Conservation (phyloP, 1,284 basidiomycete species). For the Clitocybe nebularis region DNA sequence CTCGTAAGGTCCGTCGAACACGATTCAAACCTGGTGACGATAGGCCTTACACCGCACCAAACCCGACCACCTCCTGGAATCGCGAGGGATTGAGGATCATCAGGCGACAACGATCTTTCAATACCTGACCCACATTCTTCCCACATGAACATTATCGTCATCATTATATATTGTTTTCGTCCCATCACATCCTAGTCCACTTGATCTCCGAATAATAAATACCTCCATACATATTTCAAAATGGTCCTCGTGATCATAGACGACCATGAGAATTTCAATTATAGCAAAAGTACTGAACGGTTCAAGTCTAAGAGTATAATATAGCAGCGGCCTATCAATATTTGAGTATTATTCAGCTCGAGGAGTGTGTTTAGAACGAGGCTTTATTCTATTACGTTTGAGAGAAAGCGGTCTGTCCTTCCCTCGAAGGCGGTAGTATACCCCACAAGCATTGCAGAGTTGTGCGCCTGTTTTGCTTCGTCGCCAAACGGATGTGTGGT, state of each 20-base stretch:
- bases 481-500: slow-evolving; percentile 45
- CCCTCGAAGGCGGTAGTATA: slow-evolving; percentile 40
- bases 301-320: not conserved
- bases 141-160: no score
- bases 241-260: not conserved
- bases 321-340: no score
- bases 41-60: not conserved
- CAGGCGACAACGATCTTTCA: slow-evolving; percentile 1
- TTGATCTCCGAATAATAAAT: slow-evolving; percentile 1
- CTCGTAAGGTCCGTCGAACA: not conserved
- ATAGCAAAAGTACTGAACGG: not conserved
- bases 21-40: not conserved
- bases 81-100: not conserved
- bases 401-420: slow-evolving; percentile 41
- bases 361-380: slow-evolving; percentile 36
- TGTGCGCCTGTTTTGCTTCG: slow-evolving; percentile 45
- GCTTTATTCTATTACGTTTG: slow-evolving; percentile 44
- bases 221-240: not conserved
- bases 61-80: not conserved
- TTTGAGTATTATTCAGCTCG: slow-evolving; percentile 6
- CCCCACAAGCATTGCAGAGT: slow-evolving; percentile 49
- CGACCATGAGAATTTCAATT: no score
- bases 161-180: no score
- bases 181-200: not conserved
- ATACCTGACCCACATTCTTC: not conserved